These are phyloP conservation scores for Xylariales sp. DNA, from an alignment of 2,329 filamentous ascomycete species.

Conservation along the genomic window DNA sequence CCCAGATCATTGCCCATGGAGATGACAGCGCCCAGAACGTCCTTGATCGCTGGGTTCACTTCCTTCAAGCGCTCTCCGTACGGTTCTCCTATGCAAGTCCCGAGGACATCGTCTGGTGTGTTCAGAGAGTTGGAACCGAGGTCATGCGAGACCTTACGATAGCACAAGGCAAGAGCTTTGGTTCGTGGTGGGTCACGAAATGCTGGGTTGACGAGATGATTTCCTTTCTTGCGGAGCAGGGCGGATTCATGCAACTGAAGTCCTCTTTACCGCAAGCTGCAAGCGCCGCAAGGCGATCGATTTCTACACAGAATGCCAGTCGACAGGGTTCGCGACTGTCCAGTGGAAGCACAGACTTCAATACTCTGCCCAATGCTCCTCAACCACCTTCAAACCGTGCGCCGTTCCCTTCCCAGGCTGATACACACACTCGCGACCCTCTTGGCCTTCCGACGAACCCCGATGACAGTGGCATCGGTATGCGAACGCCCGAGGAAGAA, in stretches of 20 bases:
- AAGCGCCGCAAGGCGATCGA: conserved; percentile 28
- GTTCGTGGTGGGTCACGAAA: conserved; percentile 93
- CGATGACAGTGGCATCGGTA: conserved; percentile 73
- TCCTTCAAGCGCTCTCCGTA: conserved; percentile 62
- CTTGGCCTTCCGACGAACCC: conserved; percentile 43
- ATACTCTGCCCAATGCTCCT: conserved; percentile 35
- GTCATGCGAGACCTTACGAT: conserved; percentile 80
- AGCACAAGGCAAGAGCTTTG: conserved; percentile 72
- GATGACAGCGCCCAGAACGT: conserved; percentile 55
- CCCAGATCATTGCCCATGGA: conserved; percentile 31
- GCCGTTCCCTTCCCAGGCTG: conserved; percentile 42
- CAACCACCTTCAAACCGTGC: conserved; percentile 46
- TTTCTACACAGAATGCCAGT: conserved; percentile 30
- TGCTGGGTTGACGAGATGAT: conserved; percentile 96
- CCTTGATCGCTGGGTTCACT: conserved; percentile 72
- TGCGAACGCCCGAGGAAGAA: conserved; percentile 63
- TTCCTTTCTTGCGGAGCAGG: conserved; percentile 81
- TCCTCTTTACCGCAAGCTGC: conserved; percentile 29
- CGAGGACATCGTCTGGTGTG: conserved; percentile 69
- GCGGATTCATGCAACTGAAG: conserved; percentile 72
- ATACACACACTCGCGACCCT: conserved; percentile 38
- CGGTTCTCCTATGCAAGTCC: conserved; percentile 72
- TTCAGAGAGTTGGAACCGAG: conserved; percentile 70
- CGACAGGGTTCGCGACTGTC: conserved; percentile 36
- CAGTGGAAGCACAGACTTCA: conserved; percentile 41